Evolutionary conservation across 2,329 filamentous ascomycete genomes (phyloP).

Genomic region (Cercospora sp.): DNA sequence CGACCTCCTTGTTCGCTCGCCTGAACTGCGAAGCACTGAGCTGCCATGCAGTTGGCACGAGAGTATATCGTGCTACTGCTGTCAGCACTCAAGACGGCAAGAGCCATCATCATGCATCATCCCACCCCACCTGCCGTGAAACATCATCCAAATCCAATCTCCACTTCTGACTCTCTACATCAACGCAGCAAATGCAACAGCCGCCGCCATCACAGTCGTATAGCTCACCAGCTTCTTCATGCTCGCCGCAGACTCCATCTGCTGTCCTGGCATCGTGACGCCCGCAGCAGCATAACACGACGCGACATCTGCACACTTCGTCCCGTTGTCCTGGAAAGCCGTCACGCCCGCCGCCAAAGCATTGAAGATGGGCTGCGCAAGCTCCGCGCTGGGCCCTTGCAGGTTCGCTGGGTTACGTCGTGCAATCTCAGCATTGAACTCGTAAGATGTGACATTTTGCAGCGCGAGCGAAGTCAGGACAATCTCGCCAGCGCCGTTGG

Average conservation of each 20-base stretch:
- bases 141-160: background rate
- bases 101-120: background rate
- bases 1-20: background rate
- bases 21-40: background rate
- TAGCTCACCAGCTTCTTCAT: conserved; percentile 3
- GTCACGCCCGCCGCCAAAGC: conserved; percentile 14
- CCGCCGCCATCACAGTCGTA: background rate
- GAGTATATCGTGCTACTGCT: background rate
- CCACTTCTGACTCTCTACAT: conserved; percentile 1
- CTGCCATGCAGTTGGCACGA: background rate
- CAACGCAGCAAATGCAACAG: conserved; percentile 4
- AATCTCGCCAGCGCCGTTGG: conserved; percentile 8
- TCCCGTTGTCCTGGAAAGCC: conserved; percentile 15
- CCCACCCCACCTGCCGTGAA: background rate
- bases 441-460: conserved; percentile 16
- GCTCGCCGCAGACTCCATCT: background rate
- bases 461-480: conserved; percentile 8
- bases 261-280: background rate
- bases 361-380: conserved; percentile 6
- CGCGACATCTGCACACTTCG: background rate
- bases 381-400: conserved; percentile 2
- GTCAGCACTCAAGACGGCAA: background rate
- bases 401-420: conserved; percentile 10
- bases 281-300: conserved; percentile 5
- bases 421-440: conserved; percentile 10